Conservation (phyloP, 495 filamentous ascomycete species). For the Hapsidospora chrysogenum region DNA sequence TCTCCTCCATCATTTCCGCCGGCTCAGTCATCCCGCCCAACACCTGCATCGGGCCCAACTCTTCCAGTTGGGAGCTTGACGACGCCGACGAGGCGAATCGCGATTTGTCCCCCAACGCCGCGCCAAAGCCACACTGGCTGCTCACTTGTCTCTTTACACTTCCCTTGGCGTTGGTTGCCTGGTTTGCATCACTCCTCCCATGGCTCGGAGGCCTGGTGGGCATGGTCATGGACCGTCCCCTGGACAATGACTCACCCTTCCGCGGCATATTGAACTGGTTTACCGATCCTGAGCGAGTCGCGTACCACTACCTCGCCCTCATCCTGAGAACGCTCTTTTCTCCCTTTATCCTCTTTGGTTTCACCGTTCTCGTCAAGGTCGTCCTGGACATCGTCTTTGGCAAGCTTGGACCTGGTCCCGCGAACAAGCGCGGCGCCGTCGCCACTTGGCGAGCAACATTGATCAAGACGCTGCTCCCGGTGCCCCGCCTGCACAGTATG, state of each 20-base stretch:
- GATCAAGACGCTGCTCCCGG: slow-evolving; percentile 16
- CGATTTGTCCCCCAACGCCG: slow-evolving; percentile 11
- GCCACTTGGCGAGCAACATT: slow-evolving; percentile 18
- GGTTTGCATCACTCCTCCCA: slow-evolving; percentile 14
- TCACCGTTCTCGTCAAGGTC: slow-evolving; percentile 8
- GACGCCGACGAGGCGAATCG: slow-evolving; percentile 22
- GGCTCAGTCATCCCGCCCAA: slow-evolving; percentile 19
- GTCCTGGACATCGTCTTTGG: slow-evolving; percentile 12
- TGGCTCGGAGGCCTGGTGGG: slow-evolving; percentile 23
- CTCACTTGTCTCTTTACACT: slow-evolving; percentile 12
- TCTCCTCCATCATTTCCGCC: slow-evolving; percentile 22
- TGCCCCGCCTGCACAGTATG: slow-evolving; percentile 12
- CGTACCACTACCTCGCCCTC: slow-evolving; percentile 21
- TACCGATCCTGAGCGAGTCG: slow-evolving; percentile 15
- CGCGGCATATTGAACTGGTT: slow-evolving; percentile 20
- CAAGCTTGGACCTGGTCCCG: slow-evolving; percentile 11
- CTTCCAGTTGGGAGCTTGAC: slow-evolving; percentile 25
- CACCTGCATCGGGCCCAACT: slow-evolving; percentile 28
- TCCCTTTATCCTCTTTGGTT: slow-evolving; percentile 17
- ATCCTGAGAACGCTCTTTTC: slow-evolving; percentile 14
- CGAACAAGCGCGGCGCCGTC: slow-evolving; percentile 9
- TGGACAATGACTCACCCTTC: slow-evolving; percentile 8
- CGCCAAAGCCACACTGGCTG: slow-evolving; percentile 18
- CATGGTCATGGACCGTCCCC: slow-evolving; percentile 13
- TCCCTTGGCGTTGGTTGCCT: slow-evolving; percentile 13